Conservation (phyloP, 169 alveolate species). For the Babesia microti region DNA sequence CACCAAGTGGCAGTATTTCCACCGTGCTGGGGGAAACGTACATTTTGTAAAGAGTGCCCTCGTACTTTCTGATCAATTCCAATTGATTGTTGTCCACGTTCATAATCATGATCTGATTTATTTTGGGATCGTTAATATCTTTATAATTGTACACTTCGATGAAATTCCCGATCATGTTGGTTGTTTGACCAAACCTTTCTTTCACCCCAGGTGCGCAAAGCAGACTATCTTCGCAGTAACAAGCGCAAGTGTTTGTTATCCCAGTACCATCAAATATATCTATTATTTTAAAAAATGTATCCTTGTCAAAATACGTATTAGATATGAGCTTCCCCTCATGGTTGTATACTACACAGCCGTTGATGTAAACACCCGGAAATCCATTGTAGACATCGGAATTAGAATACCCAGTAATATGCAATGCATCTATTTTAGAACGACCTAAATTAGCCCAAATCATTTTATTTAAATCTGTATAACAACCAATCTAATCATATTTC, state of each 20-base stretch:
- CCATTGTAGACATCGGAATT: constrained; percentile 28
- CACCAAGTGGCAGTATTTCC: constrained; percentile 17
- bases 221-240: constrained; percentile 1
- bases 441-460: constrained; percentile 9
- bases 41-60: constrained; percentile 4
- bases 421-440: constrained; percentile 21
- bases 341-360: constrained; percentile 37
- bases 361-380: constrained; percentile 40
- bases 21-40: constrained; percentile 1
- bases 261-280: constrained; percentile 3
- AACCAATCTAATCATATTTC: constrained; percentile 3
- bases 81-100: constrained; percentile 3
- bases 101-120: constrained; percentile 2
- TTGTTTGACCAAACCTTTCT: constrained; percentile 13
- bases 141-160: constrained; percentile 1
- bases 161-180: constrained; percentile 5
- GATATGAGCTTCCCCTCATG: constrained; percentile 13
- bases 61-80: constrained; percentile 1
- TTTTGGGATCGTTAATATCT: too few species aligned
- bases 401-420: constrained; percentile 12
- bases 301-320: constrained; percentile 4
- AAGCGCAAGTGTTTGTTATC: too few species aligned
- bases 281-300: constrained; percentile 7
- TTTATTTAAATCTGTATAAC: constrained; percentile 1
- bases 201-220: constrained; percentile 15